These are phyloP conservation scores for Globisporangium megalacanthum DNA, from an alignment of 352 stramenopile genomes.

Conservation along the genomic window DNA sequence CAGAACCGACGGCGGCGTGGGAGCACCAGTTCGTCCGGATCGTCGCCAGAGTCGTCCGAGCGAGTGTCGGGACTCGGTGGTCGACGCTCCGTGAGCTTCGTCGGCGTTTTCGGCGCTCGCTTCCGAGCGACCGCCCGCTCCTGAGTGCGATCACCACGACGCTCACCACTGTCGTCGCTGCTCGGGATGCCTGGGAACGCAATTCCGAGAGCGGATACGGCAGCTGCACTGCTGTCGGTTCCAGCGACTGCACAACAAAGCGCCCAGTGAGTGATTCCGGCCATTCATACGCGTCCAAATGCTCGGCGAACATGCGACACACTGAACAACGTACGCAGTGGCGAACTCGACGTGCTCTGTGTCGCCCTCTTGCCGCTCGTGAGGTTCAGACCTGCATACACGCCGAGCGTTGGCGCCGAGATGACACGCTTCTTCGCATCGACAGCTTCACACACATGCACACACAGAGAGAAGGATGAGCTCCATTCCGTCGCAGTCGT, in stretches of 20 bases:
- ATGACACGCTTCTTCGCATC: neutral
- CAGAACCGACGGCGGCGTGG: constrained; percentile 16
- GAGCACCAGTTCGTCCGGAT: constrained; percentile 4
- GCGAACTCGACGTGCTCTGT: neutral
- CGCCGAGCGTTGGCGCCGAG: neutral
- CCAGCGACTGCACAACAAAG: neutral
- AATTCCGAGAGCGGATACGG: neutral
- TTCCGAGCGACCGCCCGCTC: neutral
- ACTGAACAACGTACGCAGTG: neutral
- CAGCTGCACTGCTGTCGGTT: neutral
- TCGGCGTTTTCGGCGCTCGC: neutral
- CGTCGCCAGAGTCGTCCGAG: neutral
- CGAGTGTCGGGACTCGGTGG: too few relatives aligned
- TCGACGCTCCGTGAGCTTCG: too few relatives aligned
- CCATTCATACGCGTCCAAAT: neutral
- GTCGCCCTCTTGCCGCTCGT: neutral
- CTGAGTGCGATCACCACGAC: neutral
- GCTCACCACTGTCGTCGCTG: neutral
- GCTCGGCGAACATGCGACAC: neutral
- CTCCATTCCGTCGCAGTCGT: neutral
- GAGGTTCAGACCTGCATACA: neutral
- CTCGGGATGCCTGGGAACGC: constrained; percentile 7
- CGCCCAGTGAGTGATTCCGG: neutral
- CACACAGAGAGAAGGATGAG: neutral
- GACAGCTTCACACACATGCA: neutral